Evolutionary conservation across 208 protist genomes (phyloP), one percentile per base, ranked within the genome.

Genomic region (Zelonia costaricensis): DNA sequence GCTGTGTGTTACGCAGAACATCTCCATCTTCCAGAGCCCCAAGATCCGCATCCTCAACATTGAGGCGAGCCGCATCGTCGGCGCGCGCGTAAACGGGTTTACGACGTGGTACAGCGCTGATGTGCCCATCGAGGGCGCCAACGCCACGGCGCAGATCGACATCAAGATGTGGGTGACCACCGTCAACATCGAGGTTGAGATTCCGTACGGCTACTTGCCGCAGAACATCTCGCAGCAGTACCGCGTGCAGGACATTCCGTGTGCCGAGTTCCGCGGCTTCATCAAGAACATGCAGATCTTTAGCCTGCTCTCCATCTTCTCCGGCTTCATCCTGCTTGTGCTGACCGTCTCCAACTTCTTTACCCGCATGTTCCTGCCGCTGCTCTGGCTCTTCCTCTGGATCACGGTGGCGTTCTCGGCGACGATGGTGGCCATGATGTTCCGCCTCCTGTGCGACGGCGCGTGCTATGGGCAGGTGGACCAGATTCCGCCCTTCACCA

Each of bases 331-430:
- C 12, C 47, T 59, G 2, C 62, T 78, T 12, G 51, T 76, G 10
- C 61, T 86, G n/a, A 56, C 67, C 27, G 49, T 74, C 13, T 65
- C 65, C 10, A 80, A 61, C 49, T 77, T 80, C 51, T 86, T 80
- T 35, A 76, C 65, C 4, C 71, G 76, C n/a, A 27, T 80, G 62
- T 69, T 86, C n/a, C 60, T 86, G 31, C 75, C 71, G 9, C 40
- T 79, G 44, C 58, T 81, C 27, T 86, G 80, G 80, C 56, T 76
- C 36, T 77, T 76, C 44, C 52, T 67, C 20, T 82, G 75, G 75
- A n/a, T 77, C 10, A 62, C 46, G 12, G 58, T 79, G 9, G 42
- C 62, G 36, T 74, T 72, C 60, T 62, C 57, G 16, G 63, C 71
- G 2, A 49, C 70, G 4, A 62, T 54, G 31, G 46, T 45, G 4